Evolutionary conservation across 768 basidiomycete species (phyloP).

Genomic region (Mycena sanguinolenta): DNA sequence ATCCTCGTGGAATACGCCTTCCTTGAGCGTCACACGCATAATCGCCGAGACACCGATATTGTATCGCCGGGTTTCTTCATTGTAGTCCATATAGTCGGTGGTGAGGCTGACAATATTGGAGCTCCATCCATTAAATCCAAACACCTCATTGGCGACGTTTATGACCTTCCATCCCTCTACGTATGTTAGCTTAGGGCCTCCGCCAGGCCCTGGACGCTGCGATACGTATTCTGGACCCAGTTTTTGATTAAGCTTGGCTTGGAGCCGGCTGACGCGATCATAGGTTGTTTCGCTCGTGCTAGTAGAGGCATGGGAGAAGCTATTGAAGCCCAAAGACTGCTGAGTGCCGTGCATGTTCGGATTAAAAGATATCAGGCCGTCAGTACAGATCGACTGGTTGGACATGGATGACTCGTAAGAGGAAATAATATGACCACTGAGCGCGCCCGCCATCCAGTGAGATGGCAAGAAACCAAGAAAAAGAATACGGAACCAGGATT

Average conservation of each 20-base stretch:
- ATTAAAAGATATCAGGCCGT: constrained; percentile 74
- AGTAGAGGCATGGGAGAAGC: constrained; percentile 42
- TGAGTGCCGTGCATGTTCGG: constrained; percentile 41
- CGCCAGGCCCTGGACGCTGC: constrained; percentile 88
- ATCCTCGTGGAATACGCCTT: constrained; percentile 94
- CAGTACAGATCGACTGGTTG: constrained; percentile 52
- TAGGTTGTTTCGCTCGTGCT: constrained; percentile 74
- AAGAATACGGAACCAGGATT: constrained; percentile 1
- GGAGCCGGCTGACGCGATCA: constrained; percentile 76
- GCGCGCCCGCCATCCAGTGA: constrained; percentile 65
- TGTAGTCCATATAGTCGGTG: constrained; percentile 84
- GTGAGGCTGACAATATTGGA: constrained; percentile 81
- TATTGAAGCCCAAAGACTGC: constrained; percentile 44
- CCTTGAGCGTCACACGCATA: constrained; percentile 87
- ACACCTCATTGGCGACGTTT: constrained; percentile 97
- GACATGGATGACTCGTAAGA: constrained; percentile 53
- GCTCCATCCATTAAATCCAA: constrained; percentile 98
- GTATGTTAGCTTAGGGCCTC: constrained; percentile 90
- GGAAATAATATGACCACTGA: constrained; percentile 71
- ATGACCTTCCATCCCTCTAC: constrained; percentile 99
- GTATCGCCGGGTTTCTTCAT: constrained; percentile 74
- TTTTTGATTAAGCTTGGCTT: constrained; percentile 86
- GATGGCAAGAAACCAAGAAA: constrained; percentile 31
- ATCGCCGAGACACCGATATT: constrained; percentile 87
- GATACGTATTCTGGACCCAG: constrained; percentile 96